Evolutionary conservation across 1,139 yeast species (phyloP).

Genomic region (Scheffersomyces lignicola): DNA sequence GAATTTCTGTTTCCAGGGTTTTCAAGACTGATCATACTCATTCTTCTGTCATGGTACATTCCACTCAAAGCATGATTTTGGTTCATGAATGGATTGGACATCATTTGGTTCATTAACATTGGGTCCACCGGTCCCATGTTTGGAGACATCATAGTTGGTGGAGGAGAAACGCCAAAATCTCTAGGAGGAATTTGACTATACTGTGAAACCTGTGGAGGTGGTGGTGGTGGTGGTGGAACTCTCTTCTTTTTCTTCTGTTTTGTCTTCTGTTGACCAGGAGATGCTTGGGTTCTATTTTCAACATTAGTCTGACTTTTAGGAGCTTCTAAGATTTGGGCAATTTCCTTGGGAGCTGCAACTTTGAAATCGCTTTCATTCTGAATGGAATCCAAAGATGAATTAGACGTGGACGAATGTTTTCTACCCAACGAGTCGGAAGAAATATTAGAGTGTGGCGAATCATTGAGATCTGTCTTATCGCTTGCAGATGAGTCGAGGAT

Average conservation of each 20-base stretch:
- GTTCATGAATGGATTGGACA: constrained; percentile 5
- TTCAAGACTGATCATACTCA: constrained; percentile 4
- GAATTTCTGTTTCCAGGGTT: not conserved
- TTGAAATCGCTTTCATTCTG: constrained; percentile 34
- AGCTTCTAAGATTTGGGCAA: not conserved
- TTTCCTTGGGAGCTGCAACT: constrained; percentile 11
- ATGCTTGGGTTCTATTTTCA: constrained; percentile 5
- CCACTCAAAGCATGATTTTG: constrained; percentile 1
- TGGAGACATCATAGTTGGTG: constrained; percentile 12
- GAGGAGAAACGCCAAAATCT: too few relatives aligned
- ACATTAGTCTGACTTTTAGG: not conserved
- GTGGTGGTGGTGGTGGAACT: not conserved
- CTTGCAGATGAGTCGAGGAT: not conserved
- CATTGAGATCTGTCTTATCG: not conserved
- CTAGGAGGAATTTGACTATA: constrained; percentile 3
- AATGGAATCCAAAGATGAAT: constrained; percentile 34
- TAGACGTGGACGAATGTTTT: constrained; percentile 30
- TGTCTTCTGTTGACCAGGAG: constrained; percentile 4
- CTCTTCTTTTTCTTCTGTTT: constrained; percentile 9
- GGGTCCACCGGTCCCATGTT: constrained; percentile 5
- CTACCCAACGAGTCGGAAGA: constrained; percentile 14
- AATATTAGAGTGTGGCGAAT: constrained; percentile 11
- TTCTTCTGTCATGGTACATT: constrained; percentile 4
- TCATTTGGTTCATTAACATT: constrained; percentile 8
- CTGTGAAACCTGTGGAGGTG: not conserved